phyloP scores from a whole-genome alignment of 2,329 filamentous ascomycete genomes.

The Ceratocystiopsis minuta region DNA sequence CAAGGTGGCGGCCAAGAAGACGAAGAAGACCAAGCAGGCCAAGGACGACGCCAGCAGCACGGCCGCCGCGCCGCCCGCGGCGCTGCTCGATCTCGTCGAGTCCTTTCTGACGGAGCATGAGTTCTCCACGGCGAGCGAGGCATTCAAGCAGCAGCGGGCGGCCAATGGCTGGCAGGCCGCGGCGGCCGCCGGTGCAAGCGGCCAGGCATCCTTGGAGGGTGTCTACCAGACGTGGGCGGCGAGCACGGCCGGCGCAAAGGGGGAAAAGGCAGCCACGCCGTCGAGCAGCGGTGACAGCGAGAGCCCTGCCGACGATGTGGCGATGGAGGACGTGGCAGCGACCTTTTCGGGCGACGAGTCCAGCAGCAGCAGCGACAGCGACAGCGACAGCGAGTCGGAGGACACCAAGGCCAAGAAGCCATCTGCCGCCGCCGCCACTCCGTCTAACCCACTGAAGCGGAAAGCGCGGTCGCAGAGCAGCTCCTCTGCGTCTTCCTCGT shows the following conservation, averaged over 20 bases:
- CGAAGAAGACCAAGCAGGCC: neutral
- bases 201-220: constrained; percentile 24
- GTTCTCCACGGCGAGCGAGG: constrained; percentile 41
- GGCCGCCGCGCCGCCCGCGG: constrained; percentile 21
- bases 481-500: constrained; percentile 7
- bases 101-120: constrained; percentile 47
- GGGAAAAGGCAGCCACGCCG: constrained; percentile 2
- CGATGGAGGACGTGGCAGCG: constrained; percentile 27
- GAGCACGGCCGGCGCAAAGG: constrained; percentile 13
- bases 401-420: constrained; percentile 14
- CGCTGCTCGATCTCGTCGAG: constrained; percentile 48
- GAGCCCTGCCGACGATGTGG: constrained; percentile 15
- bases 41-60: constrained; percentile 7
- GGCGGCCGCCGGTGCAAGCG: constrained; percentile 8
- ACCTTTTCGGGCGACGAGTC: constrained; percentile 14
- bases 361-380: constrained; percentile 12
- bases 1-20: neutral
- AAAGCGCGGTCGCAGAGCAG: no score
- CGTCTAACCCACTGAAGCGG: no score
- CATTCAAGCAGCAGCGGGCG: constrained; percentile 45
- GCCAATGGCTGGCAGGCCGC: constrained; percentile 26
- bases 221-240: constrained; percentile 35
- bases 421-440: neutral
- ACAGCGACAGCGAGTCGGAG: constrained; percentile 16
- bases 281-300: constrained; percentile 11